Evolutionary conservation across 2,329 filamentous ascomycete species (phyloP), one percentile per base, ranked within the genome.

Genomic region (Phoma sp.): DNA sequence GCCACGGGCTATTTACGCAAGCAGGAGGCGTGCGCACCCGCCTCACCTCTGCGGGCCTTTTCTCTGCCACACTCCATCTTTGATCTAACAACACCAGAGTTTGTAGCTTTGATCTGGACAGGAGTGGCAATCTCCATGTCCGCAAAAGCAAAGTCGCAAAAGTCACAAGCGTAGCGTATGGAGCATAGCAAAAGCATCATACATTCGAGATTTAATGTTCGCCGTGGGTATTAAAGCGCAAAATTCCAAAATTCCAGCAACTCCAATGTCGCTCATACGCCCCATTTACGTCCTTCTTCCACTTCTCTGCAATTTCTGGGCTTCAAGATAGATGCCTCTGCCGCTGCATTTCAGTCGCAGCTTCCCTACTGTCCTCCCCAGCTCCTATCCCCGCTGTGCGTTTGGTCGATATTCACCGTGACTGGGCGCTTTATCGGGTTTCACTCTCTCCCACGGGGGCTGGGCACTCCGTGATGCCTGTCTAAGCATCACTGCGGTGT

Each of bases 401-500:
- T 25, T 25, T 25, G 5, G 23, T 25, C 23, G 23, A 25, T 9
- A 25, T 5, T 25, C 5, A 25, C 9, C 23, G 23, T 25, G 23
- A 12, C 23, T 28, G 26, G n/a, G 3, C 9, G 11, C 21, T n/a
- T 18, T 28, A n/a, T 39, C 36, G 12, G 7, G 10, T 17, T 14
- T 14, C 20, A 18, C 7, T 7, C 14, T 7, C 20, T 25, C 4
- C 17, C 23, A 18, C 18, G 5, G 4, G 12, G 14, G 4, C 18
- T 18, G 37, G 12, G 5, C 9, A 17, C 38, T 18, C 18, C 25
- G 7, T 15, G 5, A 15, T 12, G 28, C 7, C 14, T 30, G 4
- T 17, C 46, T 11, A 58, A 11, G 34, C 33, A n/a, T 21, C 25
- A 10, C 42, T 20, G 28, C 43, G 53, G 29, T 58, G 55, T 11